Base-by-base conservation (phyloP, 1,284 basidiomycete genomes). In the Salmacisia buchloeana region DNA sequence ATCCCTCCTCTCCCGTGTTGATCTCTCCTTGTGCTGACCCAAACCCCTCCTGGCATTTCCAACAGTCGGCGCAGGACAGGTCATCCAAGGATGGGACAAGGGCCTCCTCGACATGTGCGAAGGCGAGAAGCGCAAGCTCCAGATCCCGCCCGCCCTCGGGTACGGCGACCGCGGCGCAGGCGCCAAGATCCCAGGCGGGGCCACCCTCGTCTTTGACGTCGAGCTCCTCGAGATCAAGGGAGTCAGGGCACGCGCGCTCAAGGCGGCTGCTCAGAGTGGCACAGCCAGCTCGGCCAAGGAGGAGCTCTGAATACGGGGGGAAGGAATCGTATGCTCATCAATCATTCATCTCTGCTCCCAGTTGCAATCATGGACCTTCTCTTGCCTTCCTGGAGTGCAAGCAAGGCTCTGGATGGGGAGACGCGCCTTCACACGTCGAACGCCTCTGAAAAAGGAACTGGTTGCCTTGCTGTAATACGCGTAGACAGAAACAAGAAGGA, bases 111-210 rank as follows among this genome's bases (percentile, higher is more conserved):
- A 88, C 73, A 94, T 96, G 89, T 97, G 94, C 80, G 78, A 90
- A 36, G 84, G 86, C 64, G 94, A 97, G 83, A 93, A 92, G 84
- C 88, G 94, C 52, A 90, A 85, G n/a, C 85, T 97, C 57, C 70
- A 72, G 63, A 75, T 78, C 66, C 70, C 74, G 0, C 69, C 73
- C 3, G 13, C 60, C 67, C 64, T 69, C 34, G 73, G 69, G 9
- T 59, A 75, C 89, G 92, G 92, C 54, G 81, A 84, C 1, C 85
- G 88, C 41, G 91, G 90, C 3, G 87, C 88, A 65, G 89, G 90
- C 23, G 82, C 80, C 12, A 82, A 88, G 60, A 97, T 97, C 66
- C 94, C 94, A 23, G 83, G 89, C 29, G 84, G 88, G 74, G 87
- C 93, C 2, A 88, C 89, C 5, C 84, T 97, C 36, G 87, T 93